phyloP scores from a whole-genome alignment of 345 rosid genomes.

The Lepidium aucheri region DNA sequence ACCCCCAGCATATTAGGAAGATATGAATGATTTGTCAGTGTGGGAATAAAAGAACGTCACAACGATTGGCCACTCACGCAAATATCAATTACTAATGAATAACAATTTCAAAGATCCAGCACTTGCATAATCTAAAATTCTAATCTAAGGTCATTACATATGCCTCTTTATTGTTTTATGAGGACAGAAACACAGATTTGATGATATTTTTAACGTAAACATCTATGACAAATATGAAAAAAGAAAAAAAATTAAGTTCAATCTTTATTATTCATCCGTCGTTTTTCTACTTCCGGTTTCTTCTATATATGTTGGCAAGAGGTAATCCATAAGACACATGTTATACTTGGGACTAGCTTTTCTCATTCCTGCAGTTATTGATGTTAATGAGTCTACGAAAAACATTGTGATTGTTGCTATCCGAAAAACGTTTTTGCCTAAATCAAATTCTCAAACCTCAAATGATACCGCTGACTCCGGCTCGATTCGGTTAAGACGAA shows the following conservation, averaged over 20 bases:
- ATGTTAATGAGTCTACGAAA: background rate
- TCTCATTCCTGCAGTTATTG: conserved; percentile 11
- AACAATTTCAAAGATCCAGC: background rate
- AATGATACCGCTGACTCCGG: conserved; percentile 59
- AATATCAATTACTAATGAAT: background rate
- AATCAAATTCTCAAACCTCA: conserved; percentile 35
- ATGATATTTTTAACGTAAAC: background rate
- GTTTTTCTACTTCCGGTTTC: background rate
- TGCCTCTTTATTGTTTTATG: background rate
- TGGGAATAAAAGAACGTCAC: too few relatives aligned
- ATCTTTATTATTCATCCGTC: background rate
- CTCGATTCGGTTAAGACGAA: conserved; percentile 66
- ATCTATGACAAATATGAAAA: background rate
- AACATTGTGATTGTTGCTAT: background rate
- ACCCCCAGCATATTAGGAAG: too few relatives aligned
- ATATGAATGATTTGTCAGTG: too few relatives aligned
- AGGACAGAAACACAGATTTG: background rate
- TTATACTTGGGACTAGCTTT: background rate
- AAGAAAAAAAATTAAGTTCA: background rate
- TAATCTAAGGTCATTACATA: background rate
- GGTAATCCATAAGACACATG: background rate
- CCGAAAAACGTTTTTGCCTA: background rate
- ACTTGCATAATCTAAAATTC: background rate
- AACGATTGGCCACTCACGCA: too few relatives aligned
- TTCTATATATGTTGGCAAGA: background rate